phyloP scores from a whole-genome alignment of 2,329 filamentous ascomycete species.

The Aureobasidium namibiae region DNA sequence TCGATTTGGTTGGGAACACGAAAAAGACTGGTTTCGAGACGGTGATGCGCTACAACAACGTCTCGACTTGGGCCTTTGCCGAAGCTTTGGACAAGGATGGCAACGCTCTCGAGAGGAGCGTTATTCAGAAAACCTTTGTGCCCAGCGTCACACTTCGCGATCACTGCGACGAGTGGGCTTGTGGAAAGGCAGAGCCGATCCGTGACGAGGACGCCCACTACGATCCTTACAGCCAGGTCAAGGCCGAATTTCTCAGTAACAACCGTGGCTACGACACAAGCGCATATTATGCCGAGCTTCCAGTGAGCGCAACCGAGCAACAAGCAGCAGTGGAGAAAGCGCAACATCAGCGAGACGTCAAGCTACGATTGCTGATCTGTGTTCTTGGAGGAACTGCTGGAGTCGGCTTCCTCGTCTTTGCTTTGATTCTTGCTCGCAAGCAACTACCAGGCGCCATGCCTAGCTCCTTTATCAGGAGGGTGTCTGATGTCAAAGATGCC shows the following conservation, averaged over 20 bases:
- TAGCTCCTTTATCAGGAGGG: neutral
- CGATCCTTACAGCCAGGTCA: slow-evolving; percentile 18
- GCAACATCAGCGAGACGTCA: neutral
- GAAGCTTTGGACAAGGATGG: slow-evolving; percentile 27
- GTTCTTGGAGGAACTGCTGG: neutral
- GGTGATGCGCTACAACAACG: slow-evolving; percentile 19
- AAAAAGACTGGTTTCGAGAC: slow-evolving; percentile 39
- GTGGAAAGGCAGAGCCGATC: slow-evolving; percentile 20
- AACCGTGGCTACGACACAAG: slow-evolving; percentile 27
- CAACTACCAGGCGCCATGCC: neutral
- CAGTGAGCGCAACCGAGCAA: neutral
- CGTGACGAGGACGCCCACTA: slow-evolving; percentile 14
- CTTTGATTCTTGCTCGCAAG: slow-evolving; percentile 2
- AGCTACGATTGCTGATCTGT: neutral
- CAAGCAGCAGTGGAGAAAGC: neutral
- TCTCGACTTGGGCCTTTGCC: slow-evolving; percentile 24
- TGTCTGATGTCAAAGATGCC: slow-evolving; percentile 6
- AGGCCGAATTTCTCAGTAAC: slow-evolving; percentile 20
- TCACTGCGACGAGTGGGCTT: slow-evolving; percentile 27
- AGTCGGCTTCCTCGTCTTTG: slow-evolving; percentile 11
- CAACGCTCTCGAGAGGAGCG: slow-evolving; percentile 24
- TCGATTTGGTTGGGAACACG: slow-evolving; percentile 31
- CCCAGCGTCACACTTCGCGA: slow-evolving; percentile 24
- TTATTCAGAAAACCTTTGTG: slow-evolving; percentile 29
- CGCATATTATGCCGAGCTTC: slow-evolving; percentile 23